These are phyloP conservation scores for Strobilomyces confusus DNA, from an alignment of 768 basidiomycete genomes.

Conservation along the genomic window DNA sequence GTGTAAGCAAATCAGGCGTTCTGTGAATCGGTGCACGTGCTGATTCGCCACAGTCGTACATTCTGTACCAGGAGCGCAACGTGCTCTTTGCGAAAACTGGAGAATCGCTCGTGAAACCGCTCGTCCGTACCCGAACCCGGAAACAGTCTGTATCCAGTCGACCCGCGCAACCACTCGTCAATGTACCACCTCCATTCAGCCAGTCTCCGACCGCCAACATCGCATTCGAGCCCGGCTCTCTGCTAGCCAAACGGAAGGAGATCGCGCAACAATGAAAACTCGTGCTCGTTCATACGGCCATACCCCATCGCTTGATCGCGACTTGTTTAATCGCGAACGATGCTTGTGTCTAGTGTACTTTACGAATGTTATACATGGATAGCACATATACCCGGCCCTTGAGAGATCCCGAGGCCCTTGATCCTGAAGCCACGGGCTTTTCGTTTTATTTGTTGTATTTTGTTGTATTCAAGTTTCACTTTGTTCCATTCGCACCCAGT, in stretches of 20 bases:
- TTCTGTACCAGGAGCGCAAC: conserved; percentile 75
- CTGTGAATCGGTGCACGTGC: not conserved
- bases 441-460: too few species aligned
- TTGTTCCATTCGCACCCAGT: too few species aligned
- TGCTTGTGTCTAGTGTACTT: conserved; percentile 18
- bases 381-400: too few species aligned
- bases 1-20: conserved; percentile 45
- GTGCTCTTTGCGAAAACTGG: conserved; percentile 40
- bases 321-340: conserved; percentile 6
- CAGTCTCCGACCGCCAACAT: conserved; percentile 32
- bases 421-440: too few species aligned
- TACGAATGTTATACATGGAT: conserved; percentile 23
- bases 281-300: not conserved
- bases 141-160: conserved; percentile 33
- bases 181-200: conserved; percentile 40
- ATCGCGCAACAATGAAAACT: conserved; percentile 7
- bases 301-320: conserved; percentile 1
- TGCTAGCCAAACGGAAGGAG: conserved; percentile 55
- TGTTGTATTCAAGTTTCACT: too few species aligned
- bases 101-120: conserved; percentile 26
- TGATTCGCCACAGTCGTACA: conserved; percentile 59
- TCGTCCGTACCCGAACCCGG: conserved; percentile 37
- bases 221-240: conserved; percentile 73
- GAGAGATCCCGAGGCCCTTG: too few species aligned
- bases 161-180: conserved; percentile 47